Evolutionary conservation across 495 filamentous ascomycete species (phyloP).

Genomic region (Hyaloscypha variabilis): DNA sequence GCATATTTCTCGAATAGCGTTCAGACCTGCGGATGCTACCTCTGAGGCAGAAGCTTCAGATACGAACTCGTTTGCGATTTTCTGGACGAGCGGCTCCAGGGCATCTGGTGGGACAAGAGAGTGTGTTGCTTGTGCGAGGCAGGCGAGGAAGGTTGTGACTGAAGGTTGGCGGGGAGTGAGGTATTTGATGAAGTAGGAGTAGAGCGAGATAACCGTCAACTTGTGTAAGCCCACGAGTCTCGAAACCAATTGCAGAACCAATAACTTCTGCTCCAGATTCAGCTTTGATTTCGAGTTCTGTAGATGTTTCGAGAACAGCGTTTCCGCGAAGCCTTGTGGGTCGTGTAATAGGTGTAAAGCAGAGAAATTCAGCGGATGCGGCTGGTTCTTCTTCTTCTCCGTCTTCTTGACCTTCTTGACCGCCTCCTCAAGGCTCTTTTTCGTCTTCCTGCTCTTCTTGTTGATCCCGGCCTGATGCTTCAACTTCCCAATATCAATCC

Average conservation of each 20-base stretch:
- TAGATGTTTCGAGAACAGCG: conserved; percentile 86
- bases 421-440: conserved; percentile 76
- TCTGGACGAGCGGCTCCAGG: conserved; percentile 87
- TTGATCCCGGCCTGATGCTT: conserved; percentile 88
- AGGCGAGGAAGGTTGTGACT: conserved; percentile 93
- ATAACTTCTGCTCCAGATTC: conserved; percentile 86
- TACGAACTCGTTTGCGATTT: conserved; percentile 98
- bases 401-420: conserved; percentile 75
- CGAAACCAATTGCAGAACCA: conserved; percentile 85
- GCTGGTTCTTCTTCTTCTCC: conserved; percentile 84
- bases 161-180: conserved; percentile 86
- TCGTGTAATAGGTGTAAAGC: conserved; percentile 97
- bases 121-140: conserved; percentile 88
- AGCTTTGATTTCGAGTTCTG: conserved; percentile 85
- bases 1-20: conserved; percentile 93
- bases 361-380: conserved; percentile 91
- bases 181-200: conserved; percentile 85
- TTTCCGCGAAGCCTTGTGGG: conserved; percentile 92
- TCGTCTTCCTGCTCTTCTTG: conserved; percentile 92
- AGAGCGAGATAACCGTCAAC: conserved; percentile 80
- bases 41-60: conserved; percentile 90
- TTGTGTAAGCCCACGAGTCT: conserved; percentile 93
- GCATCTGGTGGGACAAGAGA: conserved; percentile 90
- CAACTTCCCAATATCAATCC: conserved; percentile 74
- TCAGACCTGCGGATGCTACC: conserved; percentile 90